Conservation (phyloP, 1,284 basidiomycete species). For the Neotropicomus parvogracilis region DNA sequence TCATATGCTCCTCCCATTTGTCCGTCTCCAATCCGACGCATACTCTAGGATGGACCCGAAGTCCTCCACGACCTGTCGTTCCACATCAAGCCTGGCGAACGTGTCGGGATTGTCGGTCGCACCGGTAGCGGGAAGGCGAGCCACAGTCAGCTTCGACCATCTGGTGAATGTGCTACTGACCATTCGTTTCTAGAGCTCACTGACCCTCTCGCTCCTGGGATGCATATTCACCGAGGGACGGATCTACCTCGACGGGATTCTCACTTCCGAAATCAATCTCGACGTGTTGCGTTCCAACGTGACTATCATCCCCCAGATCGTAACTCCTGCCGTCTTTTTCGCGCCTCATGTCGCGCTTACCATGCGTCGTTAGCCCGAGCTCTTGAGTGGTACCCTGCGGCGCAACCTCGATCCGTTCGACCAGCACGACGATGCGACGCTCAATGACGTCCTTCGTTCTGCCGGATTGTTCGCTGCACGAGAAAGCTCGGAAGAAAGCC, state of each 20-base stretch:
- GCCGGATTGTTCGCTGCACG: slow-evolving; percentile 54
- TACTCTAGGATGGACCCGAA: neutral
- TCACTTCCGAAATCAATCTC: neutral
- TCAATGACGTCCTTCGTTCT: slow-evolving; percentile 19
- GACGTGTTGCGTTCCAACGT: neutral
- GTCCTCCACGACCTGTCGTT: neutral
- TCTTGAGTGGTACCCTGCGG: neutral
- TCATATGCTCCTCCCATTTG: neutral
- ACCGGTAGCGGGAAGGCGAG: neutral
- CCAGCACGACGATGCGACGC: neutral
- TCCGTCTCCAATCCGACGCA: neutral
- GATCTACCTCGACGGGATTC: neutral
- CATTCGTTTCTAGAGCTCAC: neutral
- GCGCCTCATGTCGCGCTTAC: neutral
- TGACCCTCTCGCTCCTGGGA: neutral
- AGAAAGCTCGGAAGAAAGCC: slow-evolving; percentile 6
- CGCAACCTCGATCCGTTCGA: neutral
- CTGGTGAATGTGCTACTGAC: neutral
- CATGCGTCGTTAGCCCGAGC: neutral
- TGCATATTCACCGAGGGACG: neutral
- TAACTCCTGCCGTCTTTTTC: neutral
- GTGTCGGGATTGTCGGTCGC: neutral
- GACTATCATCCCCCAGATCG: neutral
- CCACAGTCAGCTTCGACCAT: neutral
- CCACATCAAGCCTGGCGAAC: neutral